These are phyloP conservation scores for Polytrichum formosum DNA, from an alignment of 225 moss, liverwort and hornwort genomes.

Conservation along the genomic window DNA sequence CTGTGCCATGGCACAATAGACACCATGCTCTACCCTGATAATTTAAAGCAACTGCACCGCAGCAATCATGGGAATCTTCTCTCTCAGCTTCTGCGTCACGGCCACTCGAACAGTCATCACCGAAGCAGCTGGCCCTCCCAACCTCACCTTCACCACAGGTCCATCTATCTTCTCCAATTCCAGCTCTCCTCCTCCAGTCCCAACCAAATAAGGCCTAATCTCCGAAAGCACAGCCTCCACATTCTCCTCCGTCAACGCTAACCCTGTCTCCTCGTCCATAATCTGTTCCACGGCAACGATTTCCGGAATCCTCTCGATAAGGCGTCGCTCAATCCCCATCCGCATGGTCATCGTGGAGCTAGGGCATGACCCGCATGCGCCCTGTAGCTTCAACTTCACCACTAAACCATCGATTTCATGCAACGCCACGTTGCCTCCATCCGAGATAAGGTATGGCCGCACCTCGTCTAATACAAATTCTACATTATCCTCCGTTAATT, in stretches of 20 bases:
- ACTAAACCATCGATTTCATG: constrained; percentile 88
- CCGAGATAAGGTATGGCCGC: constrained; percentile 89
- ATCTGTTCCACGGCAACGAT: constrained; percentile 90
- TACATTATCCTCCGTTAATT: constrained; percentile 89
- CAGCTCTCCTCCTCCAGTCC: constrained; percentile 84
- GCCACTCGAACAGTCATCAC: constrained; percentile 99
- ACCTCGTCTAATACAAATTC: constrained; percentile 89
- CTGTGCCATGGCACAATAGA: too few species aligned
- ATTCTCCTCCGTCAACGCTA: constrained; percentile 81
- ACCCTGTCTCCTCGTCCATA: constrained; percentile 91
- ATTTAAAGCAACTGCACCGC: constrained; percentile 76
- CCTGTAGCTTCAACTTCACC: constrained; percentile 86
- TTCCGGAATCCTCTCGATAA: constrained; percentile 91
- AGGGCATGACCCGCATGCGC: constrained; percentile 93
- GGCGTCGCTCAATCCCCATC: constrained; percentile 91
- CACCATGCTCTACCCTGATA: not conserved
- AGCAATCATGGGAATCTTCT: constrained; percentile 99
- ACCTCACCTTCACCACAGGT: constrained; percentile 88
- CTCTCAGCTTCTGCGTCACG: constrained; percentile 87
- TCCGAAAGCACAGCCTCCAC: constrained; percentile 86
- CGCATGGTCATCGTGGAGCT: constrained; percentile 96
- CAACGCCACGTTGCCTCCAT: constrained; percentile 90
- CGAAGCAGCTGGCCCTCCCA: constrained; percentile 82
- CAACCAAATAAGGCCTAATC: constrained; percentile 83
- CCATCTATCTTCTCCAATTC: constrained; percentile 85